Evolutionary conservation across 2,329 filamentous ascomycete species (phyloP).

Genomic region (Epichloe sp.): DNA sequence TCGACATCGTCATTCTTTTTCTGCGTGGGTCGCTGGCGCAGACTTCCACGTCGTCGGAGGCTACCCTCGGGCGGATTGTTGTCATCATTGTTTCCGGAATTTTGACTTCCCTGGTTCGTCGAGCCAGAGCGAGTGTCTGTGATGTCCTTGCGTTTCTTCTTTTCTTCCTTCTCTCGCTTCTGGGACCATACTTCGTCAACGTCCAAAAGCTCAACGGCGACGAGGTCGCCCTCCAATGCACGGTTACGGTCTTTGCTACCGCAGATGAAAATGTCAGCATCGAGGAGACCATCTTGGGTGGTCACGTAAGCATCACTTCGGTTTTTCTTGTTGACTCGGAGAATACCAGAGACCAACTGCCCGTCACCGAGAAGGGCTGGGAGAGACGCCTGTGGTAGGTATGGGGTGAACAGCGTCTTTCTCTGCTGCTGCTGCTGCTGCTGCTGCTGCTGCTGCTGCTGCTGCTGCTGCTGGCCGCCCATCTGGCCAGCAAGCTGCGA

Average conservation of each 20-base stretch:
- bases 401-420: constrained; percentile 97
- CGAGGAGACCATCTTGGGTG: constrained; percentile 71
- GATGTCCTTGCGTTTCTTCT: constrained; percentile 99
- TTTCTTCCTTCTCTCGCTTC: constrained; percentile 98
- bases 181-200: constrained; percentile 98
- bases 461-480: constrained; percentile 54
- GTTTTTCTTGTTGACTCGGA: constrained; percentile 99
- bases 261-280: constrained; percentile 98
- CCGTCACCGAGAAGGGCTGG: constrained; percentile 84
- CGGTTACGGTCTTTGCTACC: constrained; percentile 98
- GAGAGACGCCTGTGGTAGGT: constrained; percentile 85
- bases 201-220: constrained; percentile 89
- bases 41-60: constrained; percentile 82
- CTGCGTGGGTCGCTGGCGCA: constrained; percentile 91
- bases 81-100: constrained; percentile 47
- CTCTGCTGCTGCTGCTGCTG: constrained; percentile 84
- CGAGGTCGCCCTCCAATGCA: constrained; percentile 87
- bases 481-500: constrained; percentile 61
- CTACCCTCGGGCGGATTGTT: constrained; percentile 61
- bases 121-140: constrained; percentile 76
- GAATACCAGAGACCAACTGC: constrained; percentile 88
- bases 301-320: constrained; percentile 96
- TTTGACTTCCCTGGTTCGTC: constrained; percentile 57
- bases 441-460: constrained; percentile 86
- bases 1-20: constrained; percentile 99